Base-by-base conservation (phyloP, 805 yeast species). In the Myxozyma neglecta region DNA sequence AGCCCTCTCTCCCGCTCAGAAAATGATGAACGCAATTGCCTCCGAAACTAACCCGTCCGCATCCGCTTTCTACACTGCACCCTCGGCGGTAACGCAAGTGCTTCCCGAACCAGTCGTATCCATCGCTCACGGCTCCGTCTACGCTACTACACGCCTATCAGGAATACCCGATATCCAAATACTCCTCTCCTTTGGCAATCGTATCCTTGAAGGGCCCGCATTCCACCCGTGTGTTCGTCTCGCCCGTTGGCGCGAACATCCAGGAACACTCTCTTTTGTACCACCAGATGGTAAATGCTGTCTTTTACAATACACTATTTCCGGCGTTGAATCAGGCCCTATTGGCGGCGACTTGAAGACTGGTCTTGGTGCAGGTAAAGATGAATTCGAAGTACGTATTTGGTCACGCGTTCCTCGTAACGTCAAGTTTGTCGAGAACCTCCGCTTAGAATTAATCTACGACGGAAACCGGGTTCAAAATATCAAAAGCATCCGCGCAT, bases 281-380 rank as follows among this genome's bases (percentile, higher is more conserved):
- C 99, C 98, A 5, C 96, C 98, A 0, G 97, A 93, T 73, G 97
- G 96, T 6, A 80, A 77, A 61, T 83, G 67, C 59, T 59, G 61
- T 39, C 55, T 68, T 1, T 34, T 67, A 52, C 60, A 63, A 40
- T 68, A 68, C 37, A 78, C 81, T 6, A 72, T 88, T 36, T 88
- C 88, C 3, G 65, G 67, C 4, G 63, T 64, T 11, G 70, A 78
- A 70, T 70, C 78, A n/a, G 89, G 89, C 0, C 69, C 83, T n/a
- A 79, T 87, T 9, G 79, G 77, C 47, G 81, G 83, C 5, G 87
- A 85, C 49, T 77, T 83, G 55, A 74, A 74, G 52, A 77, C 81
- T 0, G 86, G 84, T 0, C 72, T 85, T 32, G 91, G 90, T 0
- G 62, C 70, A 1, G 69, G 74, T 14, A 73, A 74, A 56, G 81